phyloP scores from a whole-genome alignment of 495 filamentous ascomycete genomes.

The Annulohypoxylon bovei region DNA sequence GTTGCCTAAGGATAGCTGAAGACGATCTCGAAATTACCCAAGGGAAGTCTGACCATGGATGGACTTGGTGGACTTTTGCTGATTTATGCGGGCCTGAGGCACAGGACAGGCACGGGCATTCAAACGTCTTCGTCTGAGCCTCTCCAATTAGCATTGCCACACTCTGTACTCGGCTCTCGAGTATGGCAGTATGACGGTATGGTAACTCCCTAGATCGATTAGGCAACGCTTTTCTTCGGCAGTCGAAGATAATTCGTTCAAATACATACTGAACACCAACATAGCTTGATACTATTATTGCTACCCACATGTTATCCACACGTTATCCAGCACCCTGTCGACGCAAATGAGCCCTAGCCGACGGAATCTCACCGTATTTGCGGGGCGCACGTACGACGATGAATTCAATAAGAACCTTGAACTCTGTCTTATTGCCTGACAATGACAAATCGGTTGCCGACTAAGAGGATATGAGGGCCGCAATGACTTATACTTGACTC shows the following conservation, averaged over 20 bases:
- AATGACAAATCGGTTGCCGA: neutral
- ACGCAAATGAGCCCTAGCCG: conserved; percentile 25
- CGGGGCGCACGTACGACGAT: conserved; percentile 15
- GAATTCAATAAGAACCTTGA: conserved; percentile 1
- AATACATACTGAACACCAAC: conserved; percentile 13
- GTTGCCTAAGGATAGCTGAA: conserved; percentile 16
- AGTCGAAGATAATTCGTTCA: conserved; percentile 20
- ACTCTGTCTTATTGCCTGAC: neutral
- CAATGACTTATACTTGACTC: neutral
- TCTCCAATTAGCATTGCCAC: neutral
- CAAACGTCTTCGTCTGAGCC: conserved; percentile 23
- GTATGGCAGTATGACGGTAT: conserved; percentile 14
- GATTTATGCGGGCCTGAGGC: conserved; percentile 14
- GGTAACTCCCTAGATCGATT: conserved; percentile 20
- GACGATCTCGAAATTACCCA: conserved; percentile 10
- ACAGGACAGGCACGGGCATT: conserved; percentile 19
- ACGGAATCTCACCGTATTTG: conserved; percentile 40
- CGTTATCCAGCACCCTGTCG: neutral
- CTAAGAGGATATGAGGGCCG: neutral
- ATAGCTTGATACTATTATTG: conserved; percentile 28
- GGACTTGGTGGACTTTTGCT: neutral
- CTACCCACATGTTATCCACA: conserved; percentile 25
- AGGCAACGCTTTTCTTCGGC: conserved; percentile 12
- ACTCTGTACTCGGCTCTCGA: conserved; percentile 11
- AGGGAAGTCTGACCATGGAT: neutral